These are phyloP conservation scores for Rhizopus microsporus DNA, from an alignment of 371 early-diverging fungal species.

Conservation along the genomic window DNA sequence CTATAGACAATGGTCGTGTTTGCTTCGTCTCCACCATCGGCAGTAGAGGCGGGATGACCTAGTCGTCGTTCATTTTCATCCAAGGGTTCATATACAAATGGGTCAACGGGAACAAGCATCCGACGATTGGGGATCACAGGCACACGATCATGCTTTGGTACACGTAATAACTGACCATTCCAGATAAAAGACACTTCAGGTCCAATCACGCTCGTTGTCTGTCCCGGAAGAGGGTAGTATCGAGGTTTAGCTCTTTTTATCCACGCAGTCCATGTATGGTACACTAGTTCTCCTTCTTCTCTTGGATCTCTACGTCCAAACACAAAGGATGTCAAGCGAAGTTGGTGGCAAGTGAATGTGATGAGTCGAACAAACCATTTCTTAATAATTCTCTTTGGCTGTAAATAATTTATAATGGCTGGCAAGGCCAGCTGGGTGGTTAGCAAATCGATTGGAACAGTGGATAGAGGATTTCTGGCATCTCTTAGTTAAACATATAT, in stretches of 20 bases:
- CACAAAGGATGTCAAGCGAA: slow-evolving; percentile 82
- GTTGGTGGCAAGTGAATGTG: slow-evolving; percentile 50
- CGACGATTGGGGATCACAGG: slow-evolving; percentile 16
- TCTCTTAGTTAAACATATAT: background rate
- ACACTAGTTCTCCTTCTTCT: slow-evolving; percentile 45
- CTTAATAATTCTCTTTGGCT: slow-evolving; percentile 50
- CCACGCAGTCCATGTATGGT: slow-evolving; percentile 21
- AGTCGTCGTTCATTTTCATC: slow-evolving; percentile 50
- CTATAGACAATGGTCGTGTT: slow-evolving; percentile 63
- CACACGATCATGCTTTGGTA: slow-evolving; percentile 52
- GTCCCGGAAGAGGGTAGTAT: slow-evolving; percentile 40
- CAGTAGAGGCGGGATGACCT: slow-evolving; percentile 54
- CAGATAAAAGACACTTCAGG: slow-evolving; percentile 53
- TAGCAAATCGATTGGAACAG: slow-evolving; percentile 77
- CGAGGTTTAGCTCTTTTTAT: slow-evolving; percentile 3
- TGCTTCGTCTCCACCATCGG: slow-evolving; percentile 37
- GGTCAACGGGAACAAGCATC: slow-evolving; percentile 23
- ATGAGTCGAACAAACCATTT: slow-evolving; percentile 61
- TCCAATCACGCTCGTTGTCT: slow-evolving; percentile 40
- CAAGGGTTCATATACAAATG: slow-evolving; percentile 11
- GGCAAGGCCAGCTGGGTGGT: slow-evolving; percentile 74
- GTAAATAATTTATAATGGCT: slow-evolving; percentile 47
- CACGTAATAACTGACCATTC: slow-evolving; percentile 45
- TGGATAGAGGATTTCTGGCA: slow-evolving; percentile 64
- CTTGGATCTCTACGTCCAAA: slow-evolving; percentile 67